Percentiles rank a stretch among this genome's conserved stretches.
Conservation (phyloP, 2,329 filamentous ascomycete species). For the Exophiala sideris region DNA sequence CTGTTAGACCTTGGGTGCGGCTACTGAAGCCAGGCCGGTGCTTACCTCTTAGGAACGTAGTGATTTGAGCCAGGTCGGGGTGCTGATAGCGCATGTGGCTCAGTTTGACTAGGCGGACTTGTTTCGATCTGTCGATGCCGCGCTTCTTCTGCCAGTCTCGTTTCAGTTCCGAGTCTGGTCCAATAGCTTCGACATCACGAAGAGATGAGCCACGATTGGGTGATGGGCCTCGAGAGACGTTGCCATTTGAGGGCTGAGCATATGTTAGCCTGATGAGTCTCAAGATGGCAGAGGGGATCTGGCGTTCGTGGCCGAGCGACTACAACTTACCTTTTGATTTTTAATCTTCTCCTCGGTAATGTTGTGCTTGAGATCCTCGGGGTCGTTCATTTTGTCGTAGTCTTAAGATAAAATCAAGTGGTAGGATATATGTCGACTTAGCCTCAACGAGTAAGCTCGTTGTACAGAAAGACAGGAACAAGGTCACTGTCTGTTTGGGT, state of each 20-base stretch:
- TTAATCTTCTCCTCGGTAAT: conserved; percentile 25
- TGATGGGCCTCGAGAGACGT: conserved; percentile 25
- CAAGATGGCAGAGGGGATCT: background rate
- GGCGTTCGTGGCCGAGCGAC: background rate
- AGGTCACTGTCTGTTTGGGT: too few relatives aligned
- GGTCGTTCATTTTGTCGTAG: conserved; percentile 19
- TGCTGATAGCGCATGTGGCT: conserved; percentile 56
- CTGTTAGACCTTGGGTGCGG: background rate
- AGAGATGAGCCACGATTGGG: conserved; percentile 28
- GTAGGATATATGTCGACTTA: background rate
- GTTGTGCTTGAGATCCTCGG: conserved; percentile 26
- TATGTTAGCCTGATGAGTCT: background rate
- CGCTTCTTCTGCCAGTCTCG: conserved; percentile 26
- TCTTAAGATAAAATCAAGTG: background rate
- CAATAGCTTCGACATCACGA: conserved; percentile 25
- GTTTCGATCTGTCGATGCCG: conserved; percentile 42
- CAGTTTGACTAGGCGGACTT: conserved; percentile 48
- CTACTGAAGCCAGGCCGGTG: background rate
- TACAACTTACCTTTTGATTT: conserved; percentile 14
- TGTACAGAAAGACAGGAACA: too few relatives aligned
- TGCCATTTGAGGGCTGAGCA: conserved; percentile 8
- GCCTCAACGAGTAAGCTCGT: background rate
- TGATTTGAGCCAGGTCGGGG: conserved; percentile 48
- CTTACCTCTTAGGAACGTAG: conserved; percentile 40
- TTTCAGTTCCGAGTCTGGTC: conserved; percentile 19